Evolutionary conservation across 345 rosid species (phyloP).

Genomic region (Ceriops tagal): DNA sequence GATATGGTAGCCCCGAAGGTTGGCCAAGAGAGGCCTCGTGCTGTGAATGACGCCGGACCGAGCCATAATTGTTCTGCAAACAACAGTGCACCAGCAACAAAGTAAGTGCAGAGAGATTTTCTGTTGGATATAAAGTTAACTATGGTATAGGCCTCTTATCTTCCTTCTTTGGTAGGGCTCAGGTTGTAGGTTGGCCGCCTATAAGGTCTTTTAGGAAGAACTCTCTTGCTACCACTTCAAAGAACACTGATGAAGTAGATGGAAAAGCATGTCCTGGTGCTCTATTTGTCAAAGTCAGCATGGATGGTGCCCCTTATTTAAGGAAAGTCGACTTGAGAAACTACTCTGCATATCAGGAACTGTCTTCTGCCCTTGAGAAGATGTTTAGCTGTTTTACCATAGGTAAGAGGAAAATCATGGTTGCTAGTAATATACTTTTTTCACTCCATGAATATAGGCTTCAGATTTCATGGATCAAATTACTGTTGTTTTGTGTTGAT

Average conservation of each 20-base stretch:
- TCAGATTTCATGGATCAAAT: constrained; percentile 24
- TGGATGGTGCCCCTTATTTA: constrained; percentile 37
- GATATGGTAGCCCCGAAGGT: constrained; percentile 33
- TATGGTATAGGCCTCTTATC: neutral
- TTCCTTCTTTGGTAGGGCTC: constrained; percentile 28
- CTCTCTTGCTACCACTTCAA: constrained; percentile 31
- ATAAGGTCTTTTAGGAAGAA: constrained; percentile 32
- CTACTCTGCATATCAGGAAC: constrained; percentile 29
- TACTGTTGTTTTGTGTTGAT: constrained; percentile 20
- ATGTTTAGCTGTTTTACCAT: constrained; percentile 37
- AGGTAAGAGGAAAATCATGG: constrained; percentile 19
- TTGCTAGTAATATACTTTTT: too few species aligned
- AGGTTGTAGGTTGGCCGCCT: constrained; percentile 39
- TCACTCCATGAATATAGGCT: neutral
- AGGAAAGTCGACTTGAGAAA: constrained; percentile 33
- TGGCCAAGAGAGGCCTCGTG: constrained; percentile 36
- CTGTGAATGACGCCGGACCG: constrained; percentile 26
- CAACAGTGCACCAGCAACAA: constrained; percentile 29
- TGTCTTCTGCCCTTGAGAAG: constrained; percentile 36
- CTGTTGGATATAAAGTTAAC: neutral
- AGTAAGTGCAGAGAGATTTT: constrained; percentile 15
- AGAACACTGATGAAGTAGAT: constrained; percentile 33
- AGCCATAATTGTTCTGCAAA: constrained; percentile 19
- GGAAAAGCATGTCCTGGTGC: constrained; percentile 28
- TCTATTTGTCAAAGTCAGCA: constrained; percentile 30